Evolutionary conservation across 805 yeast species (phyloP).

Genomic region (Cephaloascus fragrans): DNA sequence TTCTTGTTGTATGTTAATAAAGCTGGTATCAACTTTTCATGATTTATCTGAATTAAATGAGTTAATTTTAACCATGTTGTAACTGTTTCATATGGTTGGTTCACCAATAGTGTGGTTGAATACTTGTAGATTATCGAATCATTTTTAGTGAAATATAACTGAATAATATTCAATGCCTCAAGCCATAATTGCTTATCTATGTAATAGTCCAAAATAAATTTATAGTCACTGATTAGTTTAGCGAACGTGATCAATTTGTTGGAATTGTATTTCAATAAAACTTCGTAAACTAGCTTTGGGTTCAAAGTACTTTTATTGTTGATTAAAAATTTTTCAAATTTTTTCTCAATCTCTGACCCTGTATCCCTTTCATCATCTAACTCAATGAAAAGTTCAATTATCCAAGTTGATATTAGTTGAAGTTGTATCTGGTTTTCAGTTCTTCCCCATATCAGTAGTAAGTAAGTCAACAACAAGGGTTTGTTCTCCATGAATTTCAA

Average conservation of each 20-base stretch:
- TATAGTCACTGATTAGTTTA: slow-evolving; percentile 54
- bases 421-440: slow-evolving; percentile 28
- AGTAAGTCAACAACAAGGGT: slow-evolving; percentile 38
- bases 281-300: slow-evolving; percentile 58
- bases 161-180: slow-evolving; percentile 51
- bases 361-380: slow-evolving; percentile 20
- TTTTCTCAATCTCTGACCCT: slow-evolving; percentile 14
- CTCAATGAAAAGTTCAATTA: slow-evolving; percentile 48
- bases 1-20: slow-evolving; percentile 57
- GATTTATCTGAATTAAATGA: slow-evolving; percentile 36
- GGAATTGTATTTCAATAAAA: slow-evolving; percentile 58
- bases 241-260: slow-evolving; percentile 62
- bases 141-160: slow-evolving; percentile 37
- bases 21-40: slow-evolving; percentile 64
- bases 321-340: slow-evolving; percentile 40
- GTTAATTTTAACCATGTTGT: slow-evolving; percentile 65
- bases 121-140: slow-evolving; percentile 44
- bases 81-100: slow-evolving; percentile 60
- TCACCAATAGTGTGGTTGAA: slow-evolving; percentile 58
- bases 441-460: slow-evolving; percentile 25
- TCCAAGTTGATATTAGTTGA: slow-evolving; percentile 53
- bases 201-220: slow-evolving; percentile 61
- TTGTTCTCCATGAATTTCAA: slow-evolving; percentile 39
- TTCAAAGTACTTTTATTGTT: slow-evolving; percentile 44
- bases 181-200: slow-evolving; percentile 64